Conservation (phyloP, 805 yeast genomes). For the Clavispora carvajalis region DNA sequence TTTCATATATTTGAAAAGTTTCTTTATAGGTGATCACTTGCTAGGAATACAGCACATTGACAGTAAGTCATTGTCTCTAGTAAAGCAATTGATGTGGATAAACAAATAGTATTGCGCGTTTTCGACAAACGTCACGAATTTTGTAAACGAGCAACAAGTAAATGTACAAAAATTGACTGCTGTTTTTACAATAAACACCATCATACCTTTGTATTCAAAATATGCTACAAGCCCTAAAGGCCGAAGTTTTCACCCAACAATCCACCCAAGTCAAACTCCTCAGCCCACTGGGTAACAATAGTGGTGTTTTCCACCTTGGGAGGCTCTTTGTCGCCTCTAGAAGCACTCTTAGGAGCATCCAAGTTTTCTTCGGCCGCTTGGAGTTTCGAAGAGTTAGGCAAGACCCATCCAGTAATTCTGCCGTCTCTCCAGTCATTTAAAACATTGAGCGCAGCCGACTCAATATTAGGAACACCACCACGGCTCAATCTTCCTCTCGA, state of each 20-base stretch:
- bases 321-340: constrained; percentile 41
- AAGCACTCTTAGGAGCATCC: constrained; percentile 33
- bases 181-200: neutral
- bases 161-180: no score
- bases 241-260: constrained; percentile 51
- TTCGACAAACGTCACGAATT: no score
- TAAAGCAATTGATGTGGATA: no score
- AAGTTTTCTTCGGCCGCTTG: constrained; percentile 21
- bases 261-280: constrained; percentile 89
- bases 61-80: no score
- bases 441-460: constrained; percentile 75
- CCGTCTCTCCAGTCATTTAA: constrained; percentile 98
- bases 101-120: no score
- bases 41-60: no score
- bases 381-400: constrained; percentile 56
- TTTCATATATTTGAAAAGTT: no score
- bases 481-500: constrained; percentile 85
- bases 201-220: constrained; percentile 1
- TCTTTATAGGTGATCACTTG: no score
- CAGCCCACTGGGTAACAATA: constrained; percentile 85
- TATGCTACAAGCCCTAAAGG: constrained; percentile 10
- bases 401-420: constrained; percentile 83
- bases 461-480: constrained; percentile 90
- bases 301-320: constrained; percentile 61
- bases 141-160: no score